Base-by-base conservation (phyloP, 2,329 filamentous ascomycete genomes). In the Sporothrix inflata region DNA sequence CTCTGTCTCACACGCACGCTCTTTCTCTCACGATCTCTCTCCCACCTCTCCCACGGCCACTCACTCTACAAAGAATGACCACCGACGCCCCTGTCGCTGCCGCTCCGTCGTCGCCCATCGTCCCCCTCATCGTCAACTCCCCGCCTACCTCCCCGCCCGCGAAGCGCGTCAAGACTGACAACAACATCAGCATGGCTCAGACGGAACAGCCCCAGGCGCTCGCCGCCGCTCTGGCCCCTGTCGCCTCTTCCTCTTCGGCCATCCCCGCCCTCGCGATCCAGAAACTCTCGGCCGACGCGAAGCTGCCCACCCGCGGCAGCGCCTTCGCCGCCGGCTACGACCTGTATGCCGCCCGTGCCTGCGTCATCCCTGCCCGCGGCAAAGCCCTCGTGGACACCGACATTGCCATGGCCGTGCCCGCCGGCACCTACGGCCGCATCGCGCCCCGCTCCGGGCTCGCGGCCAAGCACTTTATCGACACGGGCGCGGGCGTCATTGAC, bases 401-500 rank as follows among this genome's bases (percentile, higher is more conserved):
- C 78, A 92, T 99, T 75, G 90, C 91, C 77, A 95, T 99, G 83
- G 93, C 94, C 34, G 92, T 98, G 66, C 96, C 96, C 0, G 92
- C 89, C 5, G 94, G 93, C 69, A 98, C 94, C 14, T 98, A 98
- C 80, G 95, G 95, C 76, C 91, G 94, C 72, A 90, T 97, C 71
- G 94, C 94, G 3, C 94, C 94, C 11, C 92, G 94, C 75, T 96
- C 93, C n/a, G 94, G 94, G 65, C 90, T 97, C 47, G 95, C 95
- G 2, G 87, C 90, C 74, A 99, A 99, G 85, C 90, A 98, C 84
- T 96, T 94, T 83, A 98, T 99, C 80, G 94, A 98, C 81, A 96
- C 93, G 0, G 94, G 97, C 74, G 96, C 96, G 0, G 96, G 96
- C 71, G 96, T 99, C 75, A 98, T 99, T 78, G 96, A 99, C 82